Evolutionary conservation across 2,329 filamentous ascomycete species (phyloP), one percentile per base, ranked within the genome.

Genomic region (Aspergillus eucalypticola): DNA sequence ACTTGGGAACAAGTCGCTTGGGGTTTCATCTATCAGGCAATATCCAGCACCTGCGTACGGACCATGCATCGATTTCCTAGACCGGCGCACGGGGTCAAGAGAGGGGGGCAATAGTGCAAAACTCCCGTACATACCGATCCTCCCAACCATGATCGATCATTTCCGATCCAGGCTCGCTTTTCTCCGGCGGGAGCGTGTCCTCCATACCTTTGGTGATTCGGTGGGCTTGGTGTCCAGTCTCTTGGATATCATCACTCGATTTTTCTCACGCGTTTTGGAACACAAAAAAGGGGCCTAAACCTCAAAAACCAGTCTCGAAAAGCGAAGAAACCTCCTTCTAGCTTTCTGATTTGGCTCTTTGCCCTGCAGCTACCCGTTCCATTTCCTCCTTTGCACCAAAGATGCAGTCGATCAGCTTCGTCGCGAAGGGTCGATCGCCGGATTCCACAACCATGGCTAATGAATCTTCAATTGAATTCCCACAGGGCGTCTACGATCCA

Each of bases 141-240:
- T 52, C 19, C 61, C 48, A 54, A 54, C 44, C 63, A 59, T 62
- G 55, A 64, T 60, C 59, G 58, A 66, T 66, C 64, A 63, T 61
- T 66, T 62, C 53, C 56, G 51, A 51, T 58, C 59, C 61, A 56
- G 41, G 48, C 53, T 48, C 51, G 52, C 35, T 19, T 55, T 66
- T 58, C 50, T 61, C 60, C 56, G 44, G 29, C 35, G 29, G 35
- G 38, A 44, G 38, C 38, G 32, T 44, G 52, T 42, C 38, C 52
- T 27, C 23, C 52, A 54, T 54, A 27, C 52, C 21, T 53, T 21
- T 35, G 25, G 19, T 39, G 32, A 53, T 41, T 41, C 19, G 39
- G 17, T 21, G 29, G 32, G 15, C 25, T 39, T 19, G 5, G 32
- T 17, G 11, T 52, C 27, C 44, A 13, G 3, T 48, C 19, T 48